Conservation (phyloP, 2,329 filamentous ascomycete species). For the Pyricularia grisea region DNA sequence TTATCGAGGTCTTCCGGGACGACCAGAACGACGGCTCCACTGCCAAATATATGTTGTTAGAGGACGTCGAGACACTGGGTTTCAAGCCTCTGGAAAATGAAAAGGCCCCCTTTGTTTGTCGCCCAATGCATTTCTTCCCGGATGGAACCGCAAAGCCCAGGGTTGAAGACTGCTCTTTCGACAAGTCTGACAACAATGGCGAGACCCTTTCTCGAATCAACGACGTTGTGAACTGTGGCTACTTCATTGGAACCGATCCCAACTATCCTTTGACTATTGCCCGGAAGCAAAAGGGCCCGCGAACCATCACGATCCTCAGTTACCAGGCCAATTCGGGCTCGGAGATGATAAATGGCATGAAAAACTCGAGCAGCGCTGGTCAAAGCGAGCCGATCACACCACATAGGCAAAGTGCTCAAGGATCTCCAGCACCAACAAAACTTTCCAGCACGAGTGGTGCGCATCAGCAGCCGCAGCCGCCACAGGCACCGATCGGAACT, state of each 20-base stretch:
- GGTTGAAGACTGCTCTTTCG: conserved; percentile 9
- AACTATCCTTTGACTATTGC: conserved; percentile 10
- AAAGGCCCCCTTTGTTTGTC: conserved; percentile 17
- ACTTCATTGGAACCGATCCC: conserved; percentile 9
- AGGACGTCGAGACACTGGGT: conserved; percentile 38
- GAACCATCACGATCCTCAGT: conserved; percentile 7
- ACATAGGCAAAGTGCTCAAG: background rate
- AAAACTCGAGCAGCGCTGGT: background rate
- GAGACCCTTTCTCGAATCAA: conserved; percentile 13
- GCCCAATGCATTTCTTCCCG: conserved; percentile 22
- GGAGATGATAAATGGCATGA: background rate
- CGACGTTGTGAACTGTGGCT: conserved; percentile 12
- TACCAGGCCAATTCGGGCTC: background rate
- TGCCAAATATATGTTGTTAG: conserved; percentile 37
- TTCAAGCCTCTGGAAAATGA: conserved; percentile 26
- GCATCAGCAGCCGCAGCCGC: background rate
- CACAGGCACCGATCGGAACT: background rate
- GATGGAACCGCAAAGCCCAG: conserved; percentile 14
- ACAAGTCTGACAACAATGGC: conserved; percentile 5
- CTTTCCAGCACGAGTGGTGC: background rate
- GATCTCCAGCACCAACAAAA: background rate
- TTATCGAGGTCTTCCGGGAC: conserved; percentile 34
- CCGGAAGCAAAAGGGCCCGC: conserved; percentile 4
- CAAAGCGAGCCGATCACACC: background rate
- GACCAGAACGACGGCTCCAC: conserved; percentile 22